Evolutionary conservation across 495 filamentous ascomycete species (phyloP).

Genomic region (Lentithecium fluviatile): DNA sequence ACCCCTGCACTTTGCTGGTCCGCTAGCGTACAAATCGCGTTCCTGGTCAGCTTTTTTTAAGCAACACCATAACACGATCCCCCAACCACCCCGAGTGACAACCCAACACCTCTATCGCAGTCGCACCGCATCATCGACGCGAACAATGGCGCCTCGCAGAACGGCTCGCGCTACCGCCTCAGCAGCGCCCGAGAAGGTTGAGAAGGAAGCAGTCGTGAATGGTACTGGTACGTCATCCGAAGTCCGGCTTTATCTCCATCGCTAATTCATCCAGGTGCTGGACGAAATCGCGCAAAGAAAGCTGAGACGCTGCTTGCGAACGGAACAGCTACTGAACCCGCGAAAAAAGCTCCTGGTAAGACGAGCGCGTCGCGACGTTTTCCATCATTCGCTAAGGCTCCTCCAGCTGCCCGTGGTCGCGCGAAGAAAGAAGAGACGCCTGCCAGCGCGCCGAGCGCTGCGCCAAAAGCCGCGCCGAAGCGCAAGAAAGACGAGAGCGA

Average conservation of each 20-base stretch:
- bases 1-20: background rate
- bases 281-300: conserved; percentile 9
- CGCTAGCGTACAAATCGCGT: conserved; percentile 7
- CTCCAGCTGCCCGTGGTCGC: conserved; percentile 16
- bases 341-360: background rate
- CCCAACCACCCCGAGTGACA: background rate
- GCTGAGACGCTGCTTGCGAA: background rate
- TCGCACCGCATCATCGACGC: background rate
- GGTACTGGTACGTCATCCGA: conserved; percentile 10
- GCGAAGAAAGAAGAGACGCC: conserved; percentile 15
- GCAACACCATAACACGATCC: conserved; percentile 8
- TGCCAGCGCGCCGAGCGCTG: conserved; percentile 6
- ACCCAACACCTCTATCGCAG: too few relatives aligned
- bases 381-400: background rate
- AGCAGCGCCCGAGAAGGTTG: background rate
- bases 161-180: conserved; percentile 13
- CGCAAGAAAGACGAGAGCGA: conserved; percentile 17
- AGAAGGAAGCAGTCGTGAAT: conserved; percentile 3
- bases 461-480: conserved; percentile 10
- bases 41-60: conserved; percentile 17
- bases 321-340: background rate
- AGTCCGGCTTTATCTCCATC: background rate
- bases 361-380: background rate
- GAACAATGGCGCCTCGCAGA: conserved; percentile 1
- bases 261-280: conserved; percentile 1